Evolutionary conservation across 768 basidiomycete genomes (phyloP), one percentile per base, ranked within the genome.

Genomic region (Phanerochaete carnosa): DNA sequence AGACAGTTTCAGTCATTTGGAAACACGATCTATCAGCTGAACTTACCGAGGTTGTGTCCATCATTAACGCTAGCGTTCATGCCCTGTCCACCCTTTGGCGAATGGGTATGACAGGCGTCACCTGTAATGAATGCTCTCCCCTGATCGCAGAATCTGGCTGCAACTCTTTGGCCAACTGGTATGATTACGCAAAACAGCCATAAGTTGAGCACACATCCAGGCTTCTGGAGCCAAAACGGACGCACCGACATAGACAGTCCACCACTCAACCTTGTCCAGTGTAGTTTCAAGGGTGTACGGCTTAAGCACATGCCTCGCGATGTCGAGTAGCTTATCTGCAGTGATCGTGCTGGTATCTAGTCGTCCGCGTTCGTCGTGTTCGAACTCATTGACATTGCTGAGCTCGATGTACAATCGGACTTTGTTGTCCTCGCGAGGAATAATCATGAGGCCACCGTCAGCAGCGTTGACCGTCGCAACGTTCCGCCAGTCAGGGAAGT

Each of bases 401-500:
- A 92, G 73, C 65, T 92, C 90, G 43, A 89, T 81, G 69, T 92
- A 92, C 3, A 92, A 65, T 51, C 90, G 80, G 23, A 90, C 81
- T 64, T 80, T 82, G 70, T 87, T 86, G 1, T 75, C 82, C 67
- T 89, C 86, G 33, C 90, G 80, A 0, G 90, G 90, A 54, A 93
- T 89, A 47, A 89, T 68, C 84, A 92, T 87, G 60, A 86, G 84
- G 0, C 87, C 84, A 1, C 88, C 86, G 52, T 82, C 79, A 37
- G 79, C 77, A 0, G 89, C 90, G 70, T 92, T 89, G n/a, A 92
- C 82, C 0, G 75, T 84, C 53, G 76, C 76, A 63, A 77, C 79
- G 58, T 85, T 85, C 19, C 90, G 84, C 61, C 89, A 86, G 68
- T 92, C 89, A 0, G 91, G 91, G 61, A 92, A 90, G 67, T 91